Percentiles rank a stretch among this genome's conserved stretches.
Conservation (phyloP, 2,329 filamentous ascomycete genomes). For the Cadophora sp. region DNA sequence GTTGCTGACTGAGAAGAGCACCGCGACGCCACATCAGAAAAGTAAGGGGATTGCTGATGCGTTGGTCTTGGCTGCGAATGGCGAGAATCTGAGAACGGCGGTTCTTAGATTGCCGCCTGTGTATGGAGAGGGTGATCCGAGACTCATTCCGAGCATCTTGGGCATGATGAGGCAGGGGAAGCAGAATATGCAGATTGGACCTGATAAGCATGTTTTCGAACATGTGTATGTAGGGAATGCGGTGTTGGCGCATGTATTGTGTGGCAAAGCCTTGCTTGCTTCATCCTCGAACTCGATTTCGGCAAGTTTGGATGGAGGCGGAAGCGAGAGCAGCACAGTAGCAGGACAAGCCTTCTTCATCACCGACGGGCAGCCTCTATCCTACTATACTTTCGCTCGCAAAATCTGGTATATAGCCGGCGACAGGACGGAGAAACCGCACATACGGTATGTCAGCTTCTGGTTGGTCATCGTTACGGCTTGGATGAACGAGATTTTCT, state of each 20-base stretch:
- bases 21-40: slow-evolving; percentile 36
- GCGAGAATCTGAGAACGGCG: slow-evolving; percentile 37
- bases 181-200: slow-evolving; percentile 22
- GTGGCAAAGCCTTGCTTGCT: slow-evolving; percentile 7
- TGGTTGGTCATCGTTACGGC: slow-evolving; percentile 17
- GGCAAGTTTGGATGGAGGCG: not conserved
- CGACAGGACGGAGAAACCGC: slow-evolving; percentile 8
- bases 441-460: slow-evolving; percentile 6
- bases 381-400: slow-evolving; percentile 42
- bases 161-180: slow-evolving; percentile 19
- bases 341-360: slow-evolving; percentile 48
- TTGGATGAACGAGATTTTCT: slow-evolving; percentile 15
- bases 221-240: slow-evolving; percentile 21
- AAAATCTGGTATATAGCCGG: slow-evolving; percentile 28
- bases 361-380: slow-evolving; percentile 44
- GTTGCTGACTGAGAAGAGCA: slow-evolving; percentile 35
- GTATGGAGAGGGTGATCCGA: slow-evolving; percentile 44
- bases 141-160: slow-evolving; percentile 18
- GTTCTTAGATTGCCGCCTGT: slow-evolving; percentile 42
- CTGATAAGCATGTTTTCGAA: slow-evolving; percentile 20
- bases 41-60: slow-evolving; percentile 46
- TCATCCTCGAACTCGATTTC: not conserved
- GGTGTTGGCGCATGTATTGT: slow-evolving; percentile 8
- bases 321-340: slow-evolving; percentile 31
- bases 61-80: slow-evolving; percentile 43